These are phyloP conservation scores for Trypanosoma boissoni DNA, from an alignment of 208 protist species.

Conservation along the genomic window DNA sequence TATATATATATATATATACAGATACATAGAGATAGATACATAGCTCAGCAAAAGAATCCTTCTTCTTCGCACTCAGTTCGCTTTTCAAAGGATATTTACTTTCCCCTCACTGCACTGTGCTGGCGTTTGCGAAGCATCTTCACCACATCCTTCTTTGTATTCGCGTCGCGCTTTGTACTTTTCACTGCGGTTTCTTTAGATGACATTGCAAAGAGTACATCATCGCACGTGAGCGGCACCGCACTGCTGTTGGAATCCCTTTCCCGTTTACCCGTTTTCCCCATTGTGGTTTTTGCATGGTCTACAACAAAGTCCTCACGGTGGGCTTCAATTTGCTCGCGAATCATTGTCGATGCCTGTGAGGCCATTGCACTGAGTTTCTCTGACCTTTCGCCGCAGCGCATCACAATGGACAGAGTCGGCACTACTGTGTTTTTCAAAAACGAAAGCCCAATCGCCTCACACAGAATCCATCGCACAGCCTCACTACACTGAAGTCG, in stretches of 20 bases:
- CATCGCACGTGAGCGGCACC: constrained; percentile 10
- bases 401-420: constrained; percentile 44
- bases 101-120: too few species aligned
- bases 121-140: constrained; percentile 25
- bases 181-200: constrained; percentile 1
- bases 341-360: constrained; percentile 50
- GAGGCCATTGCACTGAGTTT: constrained; percentile 51
- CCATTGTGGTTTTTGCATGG: constrained; percentile 7
- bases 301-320: constrained; percentile 27
- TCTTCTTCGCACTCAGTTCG: too few species aligned
- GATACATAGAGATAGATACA: too few species aligned
- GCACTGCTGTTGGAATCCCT: not conserved
- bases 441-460: constrained; percentile 27
- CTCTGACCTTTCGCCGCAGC: constrained; percentile 43
- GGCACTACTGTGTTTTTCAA: constrained; percentile 40
- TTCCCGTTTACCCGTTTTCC: constrained; percentile 19
- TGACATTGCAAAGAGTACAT: constrained; percentile 26
- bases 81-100: too few species aligned
- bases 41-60: too few species aligned
- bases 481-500: constrained; percentile 22
- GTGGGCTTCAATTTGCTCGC: constrained; percentile 73
- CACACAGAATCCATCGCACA: constrained; percentile 38
- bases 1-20: too few species aligned
- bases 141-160: constrained; percentile 2
- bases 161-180: constrained; percentile 13